Conservation (phyloP, 495 filamentous ascomycete species). For the Corynascus novoguineensis region DNA sequence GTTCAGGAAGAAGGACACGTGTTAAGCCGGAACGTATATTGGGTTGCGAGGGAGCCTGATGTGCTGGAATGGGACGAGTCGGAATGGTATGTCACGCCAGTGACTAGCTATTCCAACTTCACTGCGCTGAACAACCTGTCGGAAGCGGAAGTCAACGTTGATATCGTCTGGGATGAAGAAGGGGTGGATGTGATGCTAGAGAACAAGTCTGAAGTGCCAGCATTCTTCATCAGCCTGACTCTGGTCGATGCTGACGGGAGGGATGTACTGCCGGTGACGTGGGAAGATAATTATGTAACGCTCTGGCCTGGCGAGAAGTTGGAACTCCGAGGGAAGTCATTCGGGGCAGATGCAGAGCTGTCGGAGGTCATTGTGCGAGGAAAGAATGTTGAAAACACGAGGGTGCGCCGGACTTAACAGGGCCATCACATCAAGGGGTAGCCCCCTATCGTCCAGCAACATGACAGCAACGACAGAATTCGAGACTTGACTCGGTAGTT, state of each 20-base stretch:
- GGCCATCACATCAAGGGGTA: no score
- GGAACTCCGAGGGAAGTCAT: background rate
- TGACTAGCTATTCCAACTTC: constrained; percentile 49
- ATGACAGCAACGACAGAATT: no score
- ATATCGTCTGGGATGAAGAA: constrained; percentile 1
- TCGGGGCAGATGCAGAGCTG: background rate
- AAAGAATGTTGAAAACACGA: constrained; percentile 17
- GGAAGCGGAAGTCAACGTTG: constrained; percentile 34
- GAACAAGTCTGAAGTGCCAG: constrained; percentile 49
- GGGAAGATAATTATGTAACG: constrained; percentile 60
- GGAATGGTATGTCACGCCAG: constrained; percentile 55
- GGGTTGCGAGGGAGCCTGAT: constrained; percentile 48
- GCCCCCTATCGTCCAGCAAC: no score
- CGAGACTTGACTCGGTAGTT: no score
- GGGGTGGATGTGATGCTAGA: constrained; percentile 38
- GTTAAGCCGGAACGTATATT: constrained; percentile 59
- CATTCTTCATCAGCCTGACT: constrained; percentile 52
- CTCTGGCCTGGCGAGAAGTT: constrained; percentile 54
- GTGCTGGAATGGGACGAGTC: constrained; percentile 51
- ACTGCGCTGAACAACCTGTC: constrained; percentile 42
- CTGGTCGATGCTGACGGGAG: constrained; percentile 37
- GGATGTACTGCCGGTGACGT: constrained; percentile 49
- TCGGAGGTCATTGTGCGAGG: constrained; percentile 14
- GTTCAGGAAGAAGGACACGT: constrained; percentile 24
- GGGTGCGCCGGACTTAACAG: no score